Conservation (phyloP, 441 rosid genomes). For the Capsella rubella region DNA sequence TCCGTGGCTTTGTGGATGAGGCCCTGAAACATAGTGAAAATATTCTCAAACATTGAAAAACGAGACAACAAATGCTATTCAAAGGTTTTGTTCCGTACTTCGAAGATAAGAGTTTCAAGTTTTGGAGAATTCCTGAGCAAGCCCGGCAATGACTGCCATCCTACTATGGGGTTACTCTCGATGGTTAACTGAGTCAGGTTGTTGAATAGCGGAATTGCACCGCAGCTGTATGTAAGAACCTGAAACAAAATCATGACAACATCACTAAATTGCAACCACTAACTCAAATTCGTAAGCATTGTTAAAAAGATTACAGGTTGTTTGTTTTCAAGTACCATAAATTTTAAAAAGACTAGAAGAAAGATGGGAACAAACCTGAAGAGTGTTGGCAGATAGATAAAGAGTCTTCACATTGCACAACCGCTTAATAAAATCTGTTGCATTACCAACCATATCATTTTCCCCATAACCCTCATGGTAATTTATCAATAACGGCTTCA, state of each 20-base stretch:
- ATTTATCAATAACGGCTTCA: no score
- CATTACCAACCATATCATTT: no score
- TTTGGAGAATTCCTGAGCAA: slow-evolving; percentile 32
- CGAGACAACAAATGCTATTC: not conserved
- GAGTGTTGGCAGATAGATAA: no score
- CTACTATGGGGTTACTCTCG: not conserved
- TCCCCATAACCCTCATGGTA: no score
- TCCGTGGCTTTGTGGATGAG: slow-evolving; percentile 4
- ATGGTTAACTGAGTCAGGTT: slow-evolving; percentile 29
- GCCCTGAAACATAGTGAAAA: slow-evolving; percentile 16
- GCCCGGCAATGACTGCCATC: slow-evolving; percentile 13
- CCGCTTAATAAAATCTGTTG: no score
- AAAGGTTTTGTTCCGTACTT: slow-evolving; percentile 19
- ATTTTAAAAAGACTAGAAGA: no score
- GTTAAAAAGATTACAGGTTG: no score
- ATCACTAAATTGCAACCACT: no score
- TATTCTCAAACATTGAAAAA: not conserved
- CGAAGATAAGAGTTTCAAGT: slow-evolving; percentile 33
- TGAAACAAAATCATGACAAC: slow-evolving; percentile 1
- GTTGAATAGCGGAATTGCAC: slow-evolving; percentile 30
- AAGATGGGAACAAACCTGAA: no score
- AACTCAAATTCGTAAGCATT: no score
- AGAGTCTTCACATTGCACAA: no score
- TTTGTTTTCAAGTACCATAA: no score
- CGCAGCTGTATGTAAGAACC: slow-evolving; percentile 16